Evolutionary conservation across 176 grass and related monocot genomes (phyloP).

Genomic region (Paspalum vaginatum): DNA sequence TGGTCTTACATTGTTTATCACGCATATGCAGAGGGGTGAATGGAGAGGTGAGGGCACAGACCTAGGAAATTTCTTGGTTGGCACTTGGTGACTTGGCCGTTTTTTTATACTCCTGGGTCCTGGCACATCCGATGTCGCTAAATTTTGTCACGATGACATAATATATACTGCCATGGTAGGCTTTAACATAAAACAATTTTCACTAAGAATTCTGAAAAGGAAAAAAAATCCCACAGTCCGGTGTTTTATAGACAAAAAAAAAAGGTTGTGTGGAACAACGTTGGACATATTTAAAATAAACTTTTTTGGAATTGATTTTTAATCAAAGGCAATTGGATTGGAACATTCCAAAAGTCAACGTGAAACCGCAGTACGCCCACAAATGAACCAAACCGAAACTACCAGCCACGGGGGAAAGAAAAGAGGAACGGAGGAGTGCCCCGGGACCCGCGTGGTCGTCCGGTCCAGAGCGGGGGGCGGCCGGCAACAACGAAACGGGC

Average conservation of each 20-base stretch:
- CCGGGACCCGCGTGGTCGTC: slow-evolving; percentile 31
- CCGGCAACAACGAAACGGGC: slow-evolving; percentile 39
- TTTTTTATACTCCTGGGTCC: no score
- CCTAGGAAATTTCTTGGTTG: slow-evolving; percentile 24
- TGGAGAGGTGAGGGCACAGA: background rate
- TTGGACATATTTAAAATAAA: no score
- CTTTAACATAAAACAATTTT: no score
- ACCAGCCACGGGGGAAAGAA: background rate
- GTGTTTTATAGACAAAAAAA: no score
- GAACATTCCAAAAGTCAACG: slow-evolving; percentile 32
- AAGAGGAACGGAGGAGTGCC: background rate
- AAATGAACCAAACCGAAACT: background rate
- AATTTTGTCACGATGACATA: background rate
- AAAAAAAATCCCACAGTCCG: no score
- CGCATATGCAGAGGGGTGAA: background rate
- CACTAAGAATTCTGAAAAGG: no score
- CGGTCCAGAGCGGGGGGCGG: slow-evolving; percentile 49
- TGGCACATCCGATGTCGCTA: background rate
- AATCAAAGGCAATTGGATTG: no score
- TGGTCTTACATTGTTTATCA: no score
- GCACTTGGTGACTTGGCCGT: background rate
- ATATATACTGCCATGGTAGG: no score
- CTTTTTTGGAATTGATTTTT: no score
- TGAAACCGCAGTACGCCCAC: background rate
- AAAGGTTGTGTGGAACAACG: no score